phyloP scores from a whole-genome alignment of 805 yeast species.

The Yarrowia sp. region DNA sequence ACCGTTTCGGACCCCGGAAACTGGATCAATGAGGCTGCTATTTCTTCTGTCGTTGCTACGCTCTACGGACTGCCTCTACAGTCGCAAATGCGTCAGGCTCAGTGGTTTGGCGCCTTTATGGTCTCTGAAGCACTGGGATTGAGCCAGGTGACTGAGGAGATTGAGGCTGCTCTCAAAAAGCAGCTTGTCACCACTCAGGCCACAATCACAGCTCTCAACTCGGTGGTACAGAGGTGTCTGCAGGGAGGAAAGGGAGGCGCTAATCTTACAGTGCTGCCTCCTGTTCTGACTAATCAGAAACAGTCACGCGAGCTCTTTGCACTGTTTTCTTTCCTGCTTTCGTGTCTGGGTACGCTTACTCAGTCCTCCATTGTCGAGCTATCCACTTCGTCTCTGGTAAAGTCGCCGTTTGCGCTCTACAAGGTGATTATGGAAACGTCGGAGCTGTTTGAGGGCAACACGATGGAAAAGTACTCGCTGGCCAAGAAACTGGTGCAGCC shows the following conservation, averaged over 20 bases:
- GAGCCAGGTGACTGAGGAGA: not conserved
- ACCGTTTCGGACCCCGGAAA: not conserved
- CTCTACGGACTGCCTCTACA: slow-evolving; percentile 12
- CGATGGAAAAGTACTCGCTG: slow-evolving; percentile 37
- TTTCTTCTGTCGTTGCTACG: not conserved
- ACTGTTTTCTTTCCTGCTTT: not conserved
- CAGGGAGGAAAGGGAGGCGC: not conserved
- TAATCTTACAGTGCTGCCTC: not conserved
- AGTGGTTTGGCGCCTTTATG: not conserved
- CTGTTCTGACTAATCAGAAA: not conserved
- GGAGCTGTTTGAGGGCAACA: slow-evolving; percentile 31
- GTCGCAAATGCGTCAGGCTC: not conserved
- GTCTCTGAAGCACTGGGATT: not conserved
- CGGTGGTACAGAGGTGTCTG: not conserved
- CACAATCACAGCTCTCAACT: not conserved
- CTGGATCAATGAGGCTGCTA: not conserved
- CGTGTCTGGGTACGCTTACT: not conserved
- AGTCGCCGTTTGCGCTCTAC: slow-evolving; percentile 35
- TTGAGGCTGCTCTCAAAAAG: not conserved
- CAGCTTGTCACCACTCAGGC: not conserved
- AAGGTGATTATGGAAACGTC: slow-evolving; percentile 36
- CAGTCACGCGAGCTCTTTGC: not conserved
- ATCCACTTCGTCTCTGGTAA: slow-evolving; percentile 28
- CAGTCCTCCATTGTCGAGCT: not conserved
- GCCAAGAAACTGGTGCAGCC: slow-evolving; percentile 35